These are phyloP conservation scores for Sporothrix brasiliensis DNA, from an alignment of 2,329 filamentous ascomycete genomes.

Conservation along the genomic window DNA sequence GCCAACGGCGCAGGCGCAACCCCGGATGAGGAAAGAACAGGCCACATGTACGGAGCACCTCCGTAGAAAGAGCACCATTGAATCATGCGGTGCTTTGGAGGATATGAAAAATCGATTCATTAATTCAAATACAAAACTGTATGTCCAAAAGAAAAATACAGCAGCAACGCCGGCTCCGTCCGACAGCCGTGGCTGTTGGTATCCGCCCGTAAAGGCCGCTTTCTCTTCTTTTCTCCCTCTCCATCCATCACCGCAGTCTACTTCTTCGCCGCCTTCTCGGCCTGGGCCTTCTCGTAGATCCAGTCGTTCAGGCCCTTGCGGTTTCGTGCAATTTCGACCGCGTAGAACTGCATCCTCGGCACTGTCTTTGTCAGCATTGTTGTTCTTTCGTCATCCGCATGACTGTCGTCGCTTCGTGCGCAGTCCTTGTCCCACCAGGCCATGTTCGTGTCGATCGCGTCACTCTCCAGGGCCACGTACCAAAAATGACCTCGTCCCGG, in stretches of 20 bases:
- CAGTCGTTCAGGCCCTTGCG: slow-evolving; percentile 90
- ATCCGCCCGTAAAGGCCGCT: neutral
- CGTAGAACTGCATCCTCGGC: slow-evolving; percentile 62
- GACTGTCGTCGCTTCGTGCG: no score
- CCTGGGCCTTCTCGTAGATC: slow-evolving; percentile 84
- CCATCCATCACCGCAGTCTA: neutral
- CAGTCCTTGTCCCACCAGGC: no score
- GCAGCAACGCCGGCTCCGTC: slow-evolving; percentile 11
- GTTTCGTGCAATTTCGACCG: slow-evolving; percentile 65
- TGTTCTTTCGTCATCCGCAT: neutral
- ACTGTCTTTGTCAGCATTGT: slow-evolving; percentile 44
- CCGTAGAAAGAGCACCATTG: no score
- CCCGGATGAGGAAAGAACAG: no score
- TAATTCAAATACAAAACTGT: neutral
- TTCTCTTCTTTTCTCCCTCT: neutral
- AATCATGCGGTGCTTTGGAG: neutral
- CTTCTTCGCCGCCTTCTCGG: slow-evolving; percentile 49
- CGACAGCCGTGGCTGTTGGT: neutral
- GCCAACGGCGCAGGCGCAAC: neutral
- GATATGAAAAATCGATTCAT: neutral
- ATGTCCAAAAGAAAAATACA: neutral
- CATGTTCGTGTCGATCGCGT: neutral
- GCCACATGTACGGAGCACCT: neutral
- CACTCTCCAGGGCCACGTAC: slow-evolving; percentile 50
- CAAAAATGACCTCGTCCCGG: slow-evolving; percentile 88